These are phyloP conservation scores for Petasospora fabianii DNA, from an alignment of 1,139 yeast species.

Conservation along the genomic window DNA sequence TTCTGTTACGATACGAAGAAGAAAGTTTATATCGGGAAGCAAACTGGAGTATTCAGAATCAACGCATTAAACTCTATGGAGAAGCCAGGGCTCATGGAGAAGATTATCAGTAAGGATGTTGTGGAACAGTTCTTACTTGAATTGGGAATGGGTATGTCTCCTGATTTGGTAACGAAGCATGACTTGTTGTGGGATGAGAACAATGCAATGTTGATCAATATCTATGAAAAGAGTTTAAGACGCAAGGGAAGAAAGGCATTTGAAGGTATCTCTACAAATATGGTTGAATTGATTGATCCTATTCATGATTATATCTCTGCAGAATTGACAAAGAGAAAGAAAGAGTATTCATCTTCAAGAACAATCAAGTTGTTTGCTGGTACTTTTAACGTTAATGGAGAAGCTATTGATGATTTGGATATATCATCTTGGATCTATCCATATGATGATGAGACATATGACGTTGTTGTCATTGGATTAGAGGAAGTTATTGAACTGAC, in stretches of 20 bases:
- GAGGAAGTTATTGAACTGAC: constrained; percentile 92
- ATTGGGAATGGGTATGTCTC: constrained; percentile 37
- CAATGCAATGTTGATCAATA: constrained; percentile 44
- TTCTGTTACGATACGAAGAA: constrained; percentile 51
- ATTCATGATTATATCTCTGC: constrained; percentile 63
- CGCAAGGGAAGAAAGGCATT: constrained; percentile 29
- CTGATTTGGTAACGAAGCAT: constrained; percentile 47
- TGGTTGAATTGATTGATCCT: constrained; percentile 58
- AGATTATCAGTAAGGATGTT: constrained; percentile 58
- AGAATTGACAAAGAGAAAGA: constrained; percentile 46
- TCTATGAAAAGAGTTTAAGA: constrained; percentile 34
- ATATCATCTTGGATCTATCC: constrained; percentile 62
- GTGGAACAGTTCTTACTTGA: constrained; percentile 56
- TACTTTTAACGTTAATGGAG: constrained; percentile 71
- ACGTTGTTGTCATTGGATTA: constrained; percentile 76
- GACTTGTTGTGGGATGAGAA: constrained; percentile 62
- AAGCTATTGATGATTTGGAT: constrained; percentile 43
- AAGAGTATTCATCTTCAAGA: constrained; percentile 47
- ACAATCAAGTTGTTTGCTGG: constrained; percentile 57
- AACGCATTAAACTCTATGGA: constrained; percentile 65
- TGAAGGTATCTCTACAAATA: constrained; percentile 29
- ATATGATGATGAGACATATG: constrained; percentile 40
- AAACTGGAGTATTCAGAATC: constrained; percentile 62
- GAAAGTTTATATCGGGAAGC: constrained; percentile 55
- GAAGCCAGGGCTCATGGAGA: constrained; percentile 57